Evolutionary conservation across 202 grass and related monocot species (phyloP), one percentile per base, ranked within the genome.

Genomic region (Alloteropsis angusta): DNA sequence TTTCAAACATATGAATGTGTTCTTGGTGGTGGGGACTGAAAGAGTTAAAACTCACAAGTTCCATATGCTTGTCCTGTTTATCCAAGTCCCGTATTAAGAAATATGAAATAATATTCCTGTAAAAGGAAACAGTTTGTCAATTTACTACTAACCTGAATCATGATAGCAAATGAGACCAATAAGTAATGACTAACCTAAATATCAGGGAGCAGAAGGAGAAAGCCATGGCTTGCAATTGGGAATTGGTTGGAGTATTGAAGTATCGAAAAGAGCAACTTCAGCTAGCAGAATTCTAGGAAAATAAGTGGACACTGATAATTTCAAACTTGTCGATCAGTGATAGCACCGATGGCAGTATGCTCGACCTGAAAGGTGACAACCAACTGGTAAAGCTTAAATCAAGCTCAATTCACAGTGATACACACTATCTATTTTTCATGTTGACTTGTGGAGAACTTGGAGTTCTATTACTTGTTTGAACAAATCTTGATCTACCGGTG

Each of bases 401-500:
- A 39, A 78, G 30, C 66, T 78, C 28, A 82, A 6, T 14, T 65
- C 30, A 10, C 16, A 65, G 22, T 49, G 5, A 34, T 65, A 44
- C 15, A n/a, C 5, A 71, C 14, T 23, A 36, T 17, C 5, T 19
- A 45, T 38, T 64, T 50, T 15, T 35, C 57, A 55, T 56, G 10
- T 38, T 22, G 0, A 4, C 57, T 47, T 56, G 10, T 38, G 28
- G 0, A 4, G 6, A 74, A 26, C 32, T n/a, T 30, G 46, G 53
- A 19, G n/a, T 34, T 67, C 11, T 52, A 19, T 22, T 32, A 36
- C 50, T 50, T 85, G 23, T 83, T 78, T 76, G 74, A 60, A 67
- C 68, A 61, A 81, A 72, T 4, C 80, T 98, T 52, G 94, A 94
- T 98, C n/a, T 94, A 90, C 45, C 53, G 22, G 35, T 92, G 95